Base-by-base conservation (phyloP, 345 rosid species). In the Hypericum perforatum region DNA sequence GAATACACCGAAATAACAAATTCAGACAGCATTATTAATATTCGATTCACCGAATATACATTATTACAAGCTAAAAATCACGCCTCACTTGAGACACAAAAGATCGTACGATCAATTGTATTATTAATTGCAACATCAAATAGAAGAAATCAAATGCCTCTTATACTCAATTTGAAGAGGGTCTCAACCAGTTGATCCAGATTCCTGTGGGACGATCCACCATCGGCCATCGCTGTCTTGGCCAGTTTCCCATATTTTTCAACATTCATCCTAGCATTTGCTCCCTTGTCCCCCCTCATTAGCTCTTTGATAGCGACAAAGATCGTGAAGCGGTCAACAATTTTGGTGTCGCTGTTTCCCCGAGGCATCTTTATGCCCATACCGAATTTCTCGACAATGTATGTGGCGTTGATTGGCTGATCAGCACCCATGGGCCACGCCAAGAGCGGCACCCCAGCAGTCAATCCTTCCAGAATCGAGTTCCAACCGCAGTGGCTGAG, bases 351-450 rank as follows among this genome's bases (percentile, higher is more conserved):
- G 8, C 32, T 57, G 7, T 8, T 57, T 10, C 16, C 6, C 41
- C 36, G 16, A 5, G 36, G 56, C 32, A 59, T 13, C 32, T n/a
- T 38, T 12, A 49, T 36, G 13, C 64, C 64, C 4, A 51, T 64
- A 49, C 36, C 11, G 10, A 65, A 16, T 7, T 54, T 61, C 12
- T 3, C 37, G 11, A 52, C 40, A 6, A 60, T 48, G 13, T 22
- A 49, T 63, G 43, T 52, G n/a, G 75, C 71, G 41, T 66, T 71
- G 9, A 71, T 36, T 6, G 54, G 51, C 40, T 66, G 76, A 9
- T 63, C 76, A 5, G 57, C 58, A 7, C 15, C 56, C 49, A 47
- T 45, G 6, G 69, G 66, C 72, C 72, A 71, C 0, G 58, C 62
- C 62, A 67, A 45, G 0, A 71, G 32, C 10, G 72, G 76, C 50